Base-by-base conservation (phyloP, 2,329 filamentous ascomycete species). In the Pseudogymnoascus sp. region DNA sequence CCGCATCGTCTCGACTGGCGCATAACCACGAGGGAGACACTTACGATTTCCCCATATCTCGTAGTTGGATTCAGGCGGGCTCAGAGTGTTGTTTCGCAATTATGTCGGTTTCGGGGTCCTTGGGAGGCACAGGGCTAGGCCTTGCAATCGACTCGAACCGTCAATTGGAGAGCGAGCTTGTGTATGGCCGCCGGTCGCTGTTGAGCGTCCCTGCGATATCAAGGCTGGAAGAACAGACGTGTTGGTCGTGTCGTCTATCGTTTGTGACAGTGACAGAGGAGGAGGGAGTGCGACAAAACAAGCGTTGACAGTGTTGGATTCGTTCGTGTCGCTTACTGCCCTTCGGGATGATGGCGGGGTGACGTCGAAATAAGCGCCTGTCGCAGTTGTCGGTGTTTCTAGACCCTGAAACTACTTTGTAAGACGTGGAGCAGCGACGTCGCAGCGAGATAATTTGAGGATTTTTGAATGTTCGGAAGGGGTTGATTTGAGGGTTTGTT, bases 331-430 rank as follows among this genome's bases (percentile, higher is more conserved):
- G 49, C 49, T 55, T 55, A 55, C 29, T 55, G 49, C 29, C 49
- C 49, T 21, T 35, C 16, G 49, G 29, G 11, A 55, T 35, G 49
- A 55, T 55, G 49, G 49, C 49, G 49, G 49, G 49, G 49, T 55
- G 49, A 55, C 49, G 49, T 55, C 29, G 49, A 55, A 55, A 55
- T 55, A 55, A 55, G 49, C 49, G 49, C 49, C 49, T 55, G 49
- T 55, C 29, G 29, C 49, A 55, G 49, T 55, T 55, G 49, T 55
- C 29, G 49, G 14, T 33, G 49, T 55, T 33, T 55, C 29, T 33
- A 55, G 29, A 55, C 49, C 49, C 49, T 55, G 49, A 55, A 55
- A 55, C 49, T 3, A 55, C 29, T 33, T 55, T 55, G 49, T 55
- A 35, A 55, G 49, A 55, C 29, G 49, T 16, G 2, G 39, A 14